Evolutionary conservation across 805 yeast genomes (phyloP), one percentile per base, ranked within the genome.

Genomic region (Lipomyces chichibuensis): DNA sequence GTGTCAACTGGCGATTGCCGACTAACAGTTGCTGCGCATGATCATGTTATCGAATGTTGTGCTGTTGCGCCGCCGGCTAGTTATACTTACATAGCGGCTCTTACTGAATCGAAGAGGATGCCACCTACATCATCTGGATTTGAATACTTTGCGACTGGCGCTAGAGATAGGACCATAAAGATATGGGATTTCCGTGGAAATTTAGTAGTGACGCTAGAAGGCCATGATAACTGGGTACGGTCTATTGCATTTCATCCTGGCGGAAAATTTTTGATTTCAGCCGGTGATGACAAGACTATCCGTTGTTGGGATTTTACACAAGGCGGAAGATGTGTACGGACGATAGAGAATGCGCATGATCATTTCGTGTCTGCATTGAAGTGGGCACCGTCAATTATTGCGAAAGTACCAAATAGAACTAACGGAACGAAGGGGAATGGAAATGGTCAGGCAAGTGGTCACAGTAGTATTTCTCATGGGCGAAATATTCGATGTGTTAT

Each of bases 211-310:
- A 86, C 87, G 23, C 78, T 91, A 11, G 73, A 78, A 6, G 97
- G 95, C 1, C 98, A 93, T 77, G 85, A 86, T 60, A 90, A 95
- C 9, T 93, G 98, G 98, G 89, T 94, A 0, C 85, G 89, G 68
- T 84, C 87, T 7, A 73, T 92, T 5, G 80, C 80, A 9, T 78
- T 89, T 59, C 97, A 92, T 77, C 96, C 97, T 1, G 86, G 85
- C 71, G 96, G 95, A 0, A 81, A 87, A 52, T 86, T 84, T 71
- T 75, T 92, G 20, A 80, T 88, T 57, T 86, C 92, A 57, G 88
- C 89, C 20, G 83, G 93, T 20, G 98, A 93, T 76, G 98, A 93
- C 76, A 87, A 87, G 69, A 80, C 87, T 0, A 83, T 93, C 43
- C 84, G 87, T 65, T 78, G 91, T 23, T 93, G 98, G 98, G 94